A percentile compares a stretch with the other conserved stretches of the same genome.
phyloP scores from a whole-genome alignment of 768 basidiomycete genomes.

The Coprinopsis marcescibilis region DNA sequence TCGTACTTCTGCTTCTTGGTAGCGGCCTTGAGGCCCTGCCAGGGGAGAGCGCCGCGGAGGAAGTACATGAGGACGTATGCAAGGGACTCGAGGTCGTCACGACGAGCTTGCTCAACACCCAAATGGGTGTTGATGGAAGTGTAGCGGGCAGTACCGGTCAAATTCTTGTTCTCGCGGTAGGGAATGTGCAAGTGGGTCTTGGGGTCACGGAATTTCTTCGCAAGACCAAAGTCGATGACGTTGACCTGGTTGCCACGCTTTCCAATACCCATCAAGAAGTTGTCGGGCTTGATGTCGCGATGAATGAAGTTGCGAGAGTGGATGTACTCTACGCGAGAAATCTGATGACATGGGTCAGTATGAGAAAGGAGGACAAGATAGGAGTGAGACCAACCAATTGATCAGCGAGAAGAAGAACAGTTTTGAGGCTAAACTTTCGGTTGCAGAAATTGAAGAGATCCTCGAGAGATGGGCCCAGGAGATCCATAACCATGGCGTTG shows the following conservation, averaged over 20 bases:
- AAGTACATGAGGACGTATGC: slow-evolving; percentile 99
- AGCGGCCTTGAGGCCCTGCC: slow-evolving; percentile 99
- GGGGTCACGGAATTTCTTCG: slow-evolving; percentile 99
- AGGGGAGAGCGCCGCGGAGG: slow-evolving; percentile 94
- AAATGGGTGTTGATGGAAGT: slow-evolving; percentile 99
- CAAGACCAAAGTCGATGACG: slow-evolving; percentile 95
- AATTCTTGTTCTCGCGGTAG: slow-evolving; percentile 99
- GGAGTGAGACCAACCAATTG: slow-evolving; percentile 58
- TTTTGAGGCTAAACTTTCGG: slow-evolving; percentile 97
- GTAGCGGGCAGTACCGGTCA: slow-evolving; percentile 98
- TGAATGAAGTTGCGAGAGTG: slow-evolving; percentile 99
- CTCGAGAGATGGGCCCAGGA: slow-evolving; percentile 87
- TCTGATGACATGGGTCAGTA: slow-evolving; percentile 39
- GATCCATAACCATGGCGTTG: slow-evolving; percentile 99
- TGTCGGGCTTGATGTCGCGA: slow-evolving; percentile 99
- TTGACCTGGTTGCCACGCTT: slow-evolving; percentile 99
- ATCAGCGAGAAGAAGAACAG: slow-evolving; percentile 92
- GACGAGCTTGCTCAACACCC: slow-evolving; percentile 96
- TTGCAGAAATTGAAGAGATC: slow-evolving; percentile 94
- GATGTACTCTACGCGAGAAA: slow-evolving; percentile 98
- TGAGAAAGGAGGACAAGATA: slow-evolving; percentile 17
- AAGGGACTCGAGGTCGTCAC: slow-evolving; percentile 96
- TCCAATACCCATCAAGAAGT: slow-evolving; percentile 99
- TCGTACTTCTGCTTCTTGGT: slow-evolving; percentile 99
- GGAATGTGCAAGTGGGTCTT: slow-evolving; percentile 99